Base-by-base conservation (phyloP, 73 alveolate genomes). In the Paramecium caudatum region DNA sequence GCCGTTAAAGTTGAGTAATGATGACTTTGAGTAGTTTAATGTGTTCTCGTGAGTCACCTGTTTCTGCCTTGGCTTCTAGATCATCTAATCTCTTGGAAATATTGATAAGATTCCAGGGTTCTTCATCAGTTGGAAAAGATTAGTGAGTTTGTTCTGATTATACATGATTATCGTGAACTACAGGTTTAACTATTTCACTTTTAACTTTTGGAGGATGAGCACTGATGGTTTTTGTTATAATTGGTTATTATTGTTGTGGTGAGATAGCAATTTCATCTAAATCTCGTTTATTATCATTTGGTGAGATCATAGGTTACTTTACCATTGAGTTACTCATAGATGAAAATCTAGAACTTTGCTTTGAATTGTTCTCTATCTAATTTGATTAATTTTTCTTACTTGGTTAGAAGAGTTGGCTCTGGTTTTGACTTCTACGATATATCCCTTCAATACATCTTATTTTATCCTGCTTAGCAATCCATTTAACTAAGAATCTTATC, bases 341-440 rank as follows among this genome's bases (percentile, higher is more conserved):
- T 36, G 83, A 65, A 10, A 65, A 13, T 30, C 47, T 33, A 33
- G 83, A 65, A 65, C 83, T 65, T 65, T 65, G 7, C 7, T 65
- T 65, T 25, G 83, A 65, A n/a, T 65, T 65, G 83, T 36, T 65
- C 15, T 65, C 83, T 65, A 65, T 25, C 83, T 65, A 65, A 65
- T 65, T 65, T 65, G 83, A 65, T 2, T 13, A 55, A 55, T 21
- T 55, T n/a, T 55, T 3, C 36, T 65, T 36, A 65, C 83, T 65
- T 33, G 17, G 19, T 65, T 65, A 2, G 16, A 9, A 4, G 80
- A 12, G 30, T 55, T 55, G 23, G 80, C 83, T 65, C 47, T 65
- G 17, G 83, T 65, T 65, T 65, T 65, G 55, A 65, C 49, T 15
- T 65, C 83, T 0, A 65, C 49, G 34, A 65, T 16, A 33, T 65